A percentile compares a stretch with the other conserved stretches of the same genome.
Evolutionary conservation across 768 basidiomycete species (phyloP).

Genomic region (Kwoniella heveanensis): DNA sequence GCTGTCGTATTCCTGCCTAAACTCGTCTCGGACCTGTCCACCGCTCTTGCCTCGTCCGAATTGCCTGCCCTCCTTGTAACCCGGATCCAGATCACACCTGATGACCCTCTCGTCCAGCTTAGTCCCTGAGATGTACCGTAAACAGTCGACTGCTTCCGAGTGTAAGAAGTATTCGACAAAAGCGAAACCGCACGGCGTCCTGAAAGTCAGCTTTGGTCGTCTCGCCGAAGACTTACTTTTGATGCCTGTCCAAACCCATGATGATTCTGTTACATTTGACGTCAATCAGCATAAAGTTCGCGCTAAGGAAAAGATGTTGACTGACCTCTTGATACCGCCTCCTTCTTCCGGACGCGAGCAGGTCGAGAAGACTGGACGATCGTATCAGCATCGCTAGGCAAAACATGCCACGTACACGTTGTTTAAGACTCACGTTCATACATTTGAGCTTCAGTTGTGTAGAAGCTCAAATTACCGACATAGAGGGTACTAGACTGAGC

Average conservation of each 20-base stretch:
- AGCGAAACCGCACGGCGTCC: constrained; percentile 57
- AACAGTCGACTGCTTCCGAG: constrained; percentile 83
- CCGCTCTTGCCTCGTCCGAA: constrained; percentile 97
- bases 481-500: constrained; percentile 85
- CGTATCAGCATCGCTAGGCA: neutral
- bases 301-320: too few relatives aligned
- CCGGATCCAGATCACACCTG: constrained; percentile 93
- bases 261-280: too few relatives aligned
- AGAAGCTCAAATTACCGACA: constrained; percentile 63
- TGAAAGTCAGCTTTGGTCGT: constrained; percentile 21
- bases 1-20: constrained; percentile 93
- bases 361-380: constrained; percentile 48
- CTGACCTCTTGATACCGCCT: constrained; percentile 54
- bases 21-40: constrained; percentile 88
- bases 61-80: constrained; percentile 94
- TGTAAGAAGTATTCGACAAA: constrained; percentile 79
- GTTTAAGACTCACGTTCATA: constrained; percentile 47
- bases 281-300: too few relatives aligned
- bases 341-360: constrained; percentile 50
- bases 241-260: constrained; percentile 54
- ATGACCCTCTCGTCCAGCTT: constrained; percentile 99
- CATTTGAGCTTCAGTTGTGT: constrained; percentile 52
- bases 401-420: neutral
- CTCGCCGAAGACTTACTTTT: constrained; percentile 32
- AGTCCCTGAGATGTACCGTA: constrained; percentile 94